Conservation (phyloP, 2,329 filamentous ascomycete species). For the Dactylella cylindrospora region DNA sequence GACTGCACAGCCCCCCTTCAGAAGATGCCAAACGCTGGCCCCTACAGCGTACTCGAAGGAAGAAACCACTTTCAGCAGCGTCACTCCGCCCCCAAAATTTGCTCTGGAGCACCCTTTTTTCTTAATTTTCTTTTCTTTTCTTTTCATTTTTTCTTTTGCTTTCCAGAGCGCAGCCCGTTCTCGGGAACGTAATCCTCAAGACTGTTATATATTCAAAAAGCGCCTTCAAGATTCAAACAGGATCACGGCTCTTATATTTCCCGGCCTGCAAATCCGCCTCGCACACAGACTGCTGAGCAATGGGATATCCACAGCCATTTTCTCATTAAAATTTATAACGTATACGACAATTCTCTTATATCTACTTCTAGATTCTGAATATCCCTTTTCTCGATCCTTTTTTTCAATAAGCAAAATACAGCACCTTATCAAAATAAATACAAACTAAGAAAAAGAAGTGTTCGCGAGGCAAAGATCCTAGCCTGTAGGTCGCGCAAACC, state of each 20-base stretch:
- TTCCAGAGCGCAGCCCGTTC: conserved; percentile 1
- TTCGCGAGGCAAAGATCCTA: no score
- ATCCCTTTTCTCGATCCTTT: conserved; percentile 21
- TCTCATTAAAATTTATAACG: background rate
- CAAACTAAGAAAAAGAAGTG: background rate
- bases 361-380: conserved; percentile 14
- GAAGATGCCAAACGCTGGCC: no score
- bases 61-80: conserved; percentile 9
- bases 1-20: conserved; percentile 32
- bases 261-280: conserved; percentile 24
- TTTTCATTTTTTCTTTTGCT: background rate
- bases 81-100: no score
- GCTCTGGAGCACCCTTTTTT: no score
- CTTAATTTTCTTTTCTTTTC: no score
- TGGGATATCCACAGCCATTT: no score
- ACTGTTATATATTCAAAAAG: conserved; percentile 33
- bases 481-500: no score
- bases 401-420: conserved; percentile 1
- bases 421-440: no score
- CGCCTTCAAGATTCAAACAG: conserved; percentile 13
- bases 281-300: conserved; percentile 13
- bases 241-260: conserved; percentile 23
- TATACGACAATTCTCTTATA: background rate
- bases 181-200: background rate
- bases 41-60: background rate